Conservation (phyloP, 2,329 filamentous ascomycete genomes). For the Herpotrichia juniperi region DNA sequence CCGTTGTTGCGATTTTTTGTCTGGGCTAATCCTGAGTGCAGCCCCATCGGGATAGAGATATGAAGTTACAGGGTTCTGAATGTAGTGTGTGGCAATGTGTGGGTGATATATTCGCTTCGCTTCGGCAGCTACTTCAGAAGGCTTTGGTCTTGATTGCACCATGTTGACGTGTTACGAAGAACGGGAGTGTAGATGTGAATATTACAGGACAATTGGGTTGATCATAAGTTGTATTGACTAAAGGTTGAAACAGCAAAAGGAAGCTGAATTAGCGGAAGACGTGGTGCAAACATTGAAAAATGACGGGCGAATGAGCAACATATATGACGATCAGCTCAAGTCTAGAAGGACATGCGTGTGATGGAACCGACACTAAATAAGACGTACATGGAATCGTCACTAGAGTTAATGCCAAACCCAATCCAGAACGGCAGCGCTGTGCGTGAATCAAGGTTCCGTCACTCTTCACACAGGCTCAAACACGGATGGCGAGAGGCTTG, state of each 20-base stretch:
- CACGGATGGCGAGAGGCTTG: slow-evolving; percentile 17
- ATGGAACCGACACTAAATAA: slow-evolving; percentile 36
- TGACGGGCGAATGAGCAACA: slow-evolving; percentile 27
- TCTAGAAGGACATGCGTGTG: slow-evolving; percentile 26
- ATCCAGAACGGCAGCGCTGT: slow-evolving; percentile 35
- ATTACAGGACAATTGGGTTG: slow-evolving; percentile 6
- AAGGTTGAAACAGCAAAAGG: slow-evolving; percentile 3
- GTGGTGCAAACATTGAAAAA: slow-evolving; percentile 9
- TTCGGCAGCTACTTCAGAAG: slow-evolving; percentile 73
- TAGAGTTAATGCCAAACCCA: slow-evolving; percentile 29
- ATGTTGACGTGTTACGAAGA: slow-evolving; percentile 45
- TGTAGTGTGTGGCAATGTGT: slow-evolving; percentile 63
- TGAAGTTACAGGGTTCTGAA: slow-evolving; percentile 63
- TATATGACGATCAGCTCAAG: slow-evolving; percentile 38
- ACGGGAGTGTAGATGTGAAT: not conserved
- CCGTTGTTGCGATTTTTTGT: slow-evolving; percentile 49
- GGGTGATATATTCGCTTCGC: slow-evolving; percentile 75
- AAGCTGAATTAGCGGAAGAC: not conserved
- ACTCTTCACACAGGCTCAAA: slow-evolving; percentile 25
- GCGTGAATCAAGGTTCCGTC: slow-evolving; percentile 32
- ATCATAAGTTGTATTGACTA: slow-evolving; percentile 5
- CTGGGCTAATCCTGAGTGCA: slow-evolving; percentile 52
- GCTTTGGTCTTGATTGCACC: slow-evolving; percentile 66
- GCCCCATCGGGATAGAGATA: slow-evolving; percentile 58
- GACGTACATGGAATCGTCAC: slow-evolving; percentile 35